A percentile compares a stretch with the other conserved stretches of the same genome.
phyloP scores from a whole-genome alignment of 2,329 filamentous ascomycete species.

The Aureobasidium sp. region DNA sequence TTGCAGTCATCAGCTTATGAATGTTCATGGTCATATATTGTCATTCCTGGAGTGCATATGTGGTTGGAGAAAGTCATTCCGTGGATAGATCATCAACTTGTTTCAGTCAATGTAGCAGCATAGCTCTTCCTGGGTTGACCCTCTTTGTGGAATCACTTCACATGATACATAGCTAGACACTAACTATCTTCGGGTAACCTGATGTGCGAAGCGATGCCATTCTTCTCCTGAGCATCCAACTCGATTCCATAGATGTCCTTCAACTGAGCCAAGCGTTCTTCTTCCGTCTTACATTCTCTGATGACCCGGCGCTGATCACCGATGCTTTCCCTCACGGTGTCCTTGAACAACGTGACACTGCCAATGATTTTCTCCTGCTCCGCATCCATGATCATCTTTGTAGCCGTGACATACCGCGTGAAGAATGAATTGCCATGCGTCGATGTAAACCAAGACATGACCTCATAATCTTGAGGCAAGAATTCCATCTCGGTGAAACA shows the following conservation, averaged over 20 bases:
- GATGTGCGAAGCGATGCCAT: conserved; percentile 18
- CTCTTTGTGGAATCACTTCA: no score
- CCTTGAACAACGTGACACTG: conserved; percentile 37
- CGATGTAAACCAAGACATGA: conserved; percentile 51
- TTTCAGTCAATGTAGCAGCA: no score
- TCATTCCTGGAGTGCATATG: no score
- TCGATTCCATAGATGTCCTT: conserved; percentile 39
- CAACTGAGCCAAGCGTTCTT: conserved; percentile 33
- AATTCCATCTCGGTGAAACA: conserved; percentile 47
- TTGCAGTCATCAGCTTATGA: no score
- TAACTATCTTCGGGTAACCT: not conserved
- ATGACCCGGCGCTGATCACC: conserved; percentile 39
- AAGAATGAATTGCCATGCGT: conserved; percentile 31
- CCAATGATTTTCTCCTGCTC: conserved; percentile 28
- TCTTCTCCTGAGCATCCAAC: conserved; percentile 26
- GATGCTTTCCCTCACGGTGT: conserved; percentile 39
- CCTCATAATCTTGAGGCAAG: conserved; percentile 49
- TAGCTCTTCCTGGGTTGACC: no score
- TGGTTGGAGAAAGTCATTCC: no score
- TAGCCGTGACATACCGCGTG: conserved; percentile 28
- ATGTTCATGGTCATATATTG: no score
- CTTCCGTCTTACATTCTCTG: conserved; percentile 35
- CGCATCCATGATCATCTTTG: conserved; percentile 34
- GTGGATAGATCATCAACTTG: no score
- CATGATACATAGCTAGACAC: no score